These are phyloP conservation scores for Penicillium coffeae DNA, from an alignment of 495 filamentous ascomycete genomes.

Conservation along the genomic window DNA sequence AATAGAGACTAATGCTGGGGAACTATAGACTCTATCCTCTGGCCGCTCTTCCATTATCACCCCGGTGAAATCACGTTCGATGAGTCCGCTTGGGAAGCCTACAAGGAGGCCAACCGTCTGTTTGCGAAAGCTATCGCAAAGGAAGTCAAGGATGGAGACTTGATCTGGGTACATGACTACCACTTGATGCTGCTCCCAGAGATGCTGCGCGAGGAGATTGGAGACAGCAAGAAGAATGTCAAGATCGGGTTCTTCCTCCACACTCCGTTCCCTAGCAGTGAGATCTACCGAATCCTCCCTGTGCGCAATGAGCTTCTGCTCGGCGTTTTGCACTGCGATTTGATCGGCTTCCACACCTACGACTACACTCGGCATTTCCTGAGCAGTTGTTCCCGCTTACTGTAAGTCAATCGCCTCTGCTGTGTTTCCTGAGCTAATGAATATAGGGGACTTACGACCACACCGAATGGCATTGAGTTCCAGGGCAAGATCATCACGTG, in stretches of 20 bases:
- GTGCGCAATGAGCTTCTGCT: constrained; percentile 83
- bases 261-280: constrained; percentile 94
- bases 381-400: constrained; percentile 83
- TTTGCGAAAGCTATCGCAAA: constrained; percentile 80
- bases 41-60: constrained; percentile 97
- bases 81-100: constrained; percentile 88
- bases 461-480: constrained; percentile 85
- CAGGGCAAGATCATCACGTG: constrained; percentile 79
- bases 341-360: constrained; percentile 96
- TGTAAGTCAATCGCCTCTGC: constrained; percentile 56
- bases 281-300: constrained; percentile 93
- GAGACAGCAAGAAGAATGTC: constrained; percentile 70
- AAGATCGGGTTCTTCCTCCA: constrained; percentile 98
- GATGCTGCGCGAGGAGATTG: constrained; percentile 86
- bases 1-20: too few relatives aligned
- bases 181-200: constrained; percentile 93
- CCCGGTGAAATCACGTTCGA: constrained; percentile 97
- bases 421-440: constrained; percentile 1
- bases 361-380: constrained; percentile 95
- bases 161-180: constrained; percentile 98
- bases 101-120: constrained; percentile 80
- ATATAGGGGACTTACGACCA: constrained; percentile 66
- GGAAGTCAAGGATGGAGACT: constrained; percentile 81
- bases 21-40: constrained; percentile 81
- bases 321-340: constrained; percentile 84